Base-by-base conservation (phyloP, 1,284 basidiomycete species). In the Tranzscheliella williamsii region DNA sequence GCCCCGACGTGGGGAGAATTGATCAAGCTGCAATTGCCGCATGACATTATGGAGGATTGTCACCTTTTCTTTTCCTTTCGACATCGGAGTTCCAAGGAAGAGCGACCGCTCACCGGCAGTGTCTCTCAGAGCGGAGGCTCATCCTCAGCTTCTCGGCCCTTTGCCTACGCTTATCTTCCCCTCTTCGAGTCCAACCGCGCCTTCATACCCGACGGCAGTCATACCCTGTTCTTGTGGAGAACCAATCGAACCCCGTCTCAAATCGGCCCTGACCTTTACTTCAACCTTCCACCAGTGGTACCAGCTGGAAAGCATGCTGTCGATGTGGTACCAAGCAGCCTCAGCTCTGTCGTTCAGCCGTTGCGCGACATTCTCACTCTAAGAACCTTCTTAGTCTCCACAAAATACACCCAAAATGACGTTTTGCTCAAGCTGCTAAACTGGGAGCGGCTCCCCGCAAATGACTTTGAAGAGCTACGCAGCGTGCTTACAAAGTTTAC, bases 41-140 rank as follows among this genome's bases (percentile, higher is more conserved):
- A 83, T 23, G 82, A 86, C 5, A 83, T 84, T 6, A 83, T 86
- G 38, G 85, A 87, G 20, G 83, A 86, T 38, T 93, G 89, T 83
- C 94, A 97, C 73, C 80, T 98, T 12, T 96, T 93, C 82, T 90
- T 97, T 80, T 90, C 90, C 0, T 93, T 97, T 79, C 85, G 90
- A 18, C 87, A 91, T 66, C 87, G 92, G 17, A 83, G 81, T 43
- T 82, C 82, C 12, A 80, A 77, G 73, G 30, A 71, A 32, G 71
- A 74, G 22, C 49, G 58, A 8, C 47, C 54, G 5, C 44, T 52
- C 12, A 40, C 40, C 13, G 36, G 46, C n/a, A 52, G 49, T 15
- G 60, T 49, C 30, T 27, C 29, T 2, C 22, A 51, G n/a, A 30
- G 24, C 3, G 38, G 31, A 18, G 4, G 18, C 6, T 8, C 17